Conservation (phyloP, 306 rosid genomes). For the Ammopiptanthus mongolicus region DNA sequence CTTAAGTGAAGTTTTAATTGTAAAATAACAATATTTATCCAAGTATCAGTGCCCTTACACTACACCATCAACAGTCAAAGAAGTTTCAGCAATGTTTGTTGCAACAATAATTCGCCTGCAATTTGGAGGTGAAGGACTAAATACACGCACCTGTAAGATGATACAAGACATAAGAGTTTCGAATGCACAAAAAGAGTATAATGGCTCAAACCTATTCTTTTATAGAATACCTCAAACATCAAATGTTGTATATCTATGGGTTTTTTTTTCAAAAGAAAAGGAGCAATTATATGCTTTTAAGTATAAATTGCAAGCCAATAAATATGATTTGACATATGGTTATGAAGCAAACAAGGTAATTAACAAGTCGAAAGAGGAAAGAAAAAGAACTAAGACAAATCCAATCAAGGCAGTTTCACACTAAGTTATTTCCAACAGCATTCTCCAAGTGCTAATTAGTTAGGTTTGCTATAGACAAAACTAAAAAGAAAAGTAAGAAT, state of each 20-base stretch:
- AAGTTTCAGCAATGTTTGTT: conserved; percentile 97
- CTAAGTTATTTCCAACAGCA: conserved; percentile 4
- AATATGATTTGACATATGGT: neutral
- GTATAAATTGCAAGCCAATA: conserved; percentile 9
- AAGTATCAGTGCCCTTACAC: conserved; percentile 61
- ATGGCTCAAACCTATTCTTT: neutral
- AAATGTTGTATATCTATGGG: neutral
- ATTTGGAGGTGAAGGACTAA: conserved; percentile 80
- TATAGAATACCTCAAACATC: conserved; percentile 1
- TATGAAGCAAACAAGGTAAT: conserved; percentile 13
- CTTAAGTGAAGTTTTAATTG: neutral
- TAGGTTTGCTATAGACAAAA: neutral
- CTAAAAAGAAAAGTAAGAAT: neutral
- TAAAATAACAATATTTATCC: conserved; percentile 15
- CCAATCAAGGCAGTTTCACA: neutral
- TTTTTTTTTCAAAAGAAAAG: neutral
- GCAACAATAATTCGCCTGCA: conserved; percentile 96
- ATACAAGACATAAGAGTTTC: conserved; percentile 23
- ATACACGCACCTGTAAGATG: conserved; percentile 78
- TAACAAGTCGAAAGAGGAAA: conserved; percentile 8
- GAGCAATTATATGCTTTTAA: neutral
- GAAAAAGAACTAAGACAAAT: conserved; percentile 7
- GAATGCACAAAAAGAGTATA: neutral
- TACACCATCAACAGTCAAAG: conserved; percentile 97
- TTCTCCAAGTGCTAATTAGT: neutral